These are phyloP conservation scores for Micromonas pusilla DNA, from an alignment of 139 green algal species.

Conservation along the genomic window DNA sequence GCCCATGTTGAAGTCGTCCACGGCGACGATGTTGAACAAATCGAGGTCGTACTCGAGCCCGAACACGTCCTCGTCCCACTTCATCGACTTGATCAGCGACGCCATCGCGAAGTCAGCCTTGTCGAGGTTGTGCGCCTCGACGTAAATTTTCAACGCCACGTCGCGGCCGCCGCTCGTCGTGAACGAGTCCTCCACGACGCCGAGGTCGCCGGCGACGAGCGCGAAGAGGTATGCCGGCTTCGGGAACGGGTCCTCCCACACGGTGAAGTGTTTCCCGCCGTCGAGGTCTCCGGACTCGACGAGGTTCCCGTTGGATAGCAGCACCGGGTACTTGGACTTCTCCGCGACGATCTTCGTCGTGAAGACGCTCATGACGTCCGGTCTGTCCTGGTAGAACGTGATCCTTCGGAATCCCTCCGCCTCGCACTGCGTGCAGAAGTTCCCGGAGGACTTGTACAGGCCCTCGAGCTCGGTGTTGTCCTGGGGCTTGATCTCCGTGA, in stretches of 20 bases:
- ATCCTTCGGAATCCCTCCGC: constrained; percentile 96
- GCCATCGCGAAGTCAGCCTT: constrained; percentile 80
- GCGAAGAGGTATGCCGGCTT: constrained; percentile 99
- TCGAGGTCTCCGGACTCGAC: constrained; percentile 41
- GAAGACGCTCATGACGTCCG: constrained; percentile 71
- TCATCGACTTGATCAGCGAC: constrained; percentile 85
- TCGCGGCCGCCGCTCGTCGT: constrained; percentile 63
- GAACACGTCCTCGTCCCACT: constrained; percentile 80
- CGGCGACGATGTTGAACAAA: constrained; percentile 91
- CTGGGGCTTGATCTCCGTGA: constrained; percentile 72
- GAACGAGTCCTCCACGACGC: constrained; percentile 68
- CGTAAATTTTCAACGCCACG: constrained; percentile 85
- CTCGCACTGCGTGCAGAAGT: constrained; percentile 98
- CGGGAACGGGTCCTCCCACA: constrained; percentile 80
- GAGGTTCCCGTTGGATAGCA: constrained; percentile 97
- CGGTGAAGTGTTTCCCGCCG: constrained; percentile 56
- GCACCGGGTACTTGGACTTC: constrained; percentile 83
- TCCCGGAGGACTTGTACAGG: constrained; percentile 88
- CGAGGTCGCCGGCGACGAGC: constrained; percentile 87
- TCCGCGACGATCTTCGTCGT: constrained; percentile 82
- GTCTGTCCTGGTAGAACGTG: constrained; percentile 91
- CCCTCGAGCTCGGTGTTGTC: constrained; percentile 92
- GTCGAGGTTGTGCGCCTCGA: constrained; percentile 53
- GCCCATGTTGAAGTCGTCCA: constrained; percentile 73
- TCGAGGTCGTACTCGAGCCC: constrained; percentile 96